Evolutionary conservation across 148 eudicot genomes (phyloP).

Genomic region (Rhododendron williamsianum): DNA sequence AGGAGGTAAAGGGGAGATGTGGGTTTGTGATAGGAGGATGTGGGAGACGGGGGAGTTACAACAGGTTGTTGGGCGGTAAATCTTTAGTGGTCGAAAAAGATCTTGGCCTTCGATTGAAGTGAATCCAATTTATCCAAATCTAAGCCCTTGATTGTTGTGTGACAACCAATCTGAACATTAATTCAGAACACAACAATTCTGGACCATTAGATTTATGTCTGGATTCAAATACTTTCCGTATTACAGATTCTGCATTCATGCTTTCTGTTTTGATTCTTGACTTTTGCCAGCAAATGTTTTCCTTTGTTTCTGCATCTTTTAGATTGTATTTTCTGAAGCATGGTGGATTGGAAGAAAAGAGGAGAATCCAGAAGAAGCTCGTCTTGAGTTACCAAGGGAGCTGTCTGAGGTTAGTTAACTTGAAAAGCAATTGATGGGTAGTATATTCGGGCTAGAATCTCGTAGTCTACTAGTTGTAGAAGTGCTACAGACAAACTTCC

Average conservation of each 20-base stretch:
- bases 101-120: too few species aligned
- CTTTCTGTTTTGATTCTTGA: slow-evolving; percentile 9
- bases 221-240: too few species aligned
- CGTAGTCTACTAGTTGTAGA: background rate
- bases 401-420: slow-evolving; percentile 50
- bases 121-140: too few species aligned
- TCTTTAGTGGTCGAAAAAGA: too few species aligned
- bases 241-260: background rate
- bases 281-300: background rate
- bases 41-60: too few species aligned
- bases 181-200: too few species aligned
- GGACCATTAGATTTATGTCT: too few species aligned
- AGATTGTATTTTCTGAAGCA: slow-evolving; percentile 95
- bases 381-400: slow-evolving; percentile 67
- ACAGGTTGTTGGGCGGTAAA: too few species aligned
- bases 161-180: too few species aligned
- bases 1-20: too few species aligned
- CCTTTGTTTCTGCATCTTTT: slow-evolving; percentile 16
- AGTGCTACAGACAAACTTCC: slow-evolving; percentile 1
- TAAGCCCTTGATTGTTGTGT: too few species aligned
- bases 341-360: slow-evolving; percentile 91
- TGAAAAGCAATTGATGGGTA: background rate
- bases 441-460: background rate
- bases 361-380: slow-evolving; percentile 79
- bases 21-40: too few species aligned